Percentiles rank a stretch among this genome's conserved stretches.
Conservation (phyloP, 148 eudicot species). For the Fagopyrum homotropicum region DNA sequence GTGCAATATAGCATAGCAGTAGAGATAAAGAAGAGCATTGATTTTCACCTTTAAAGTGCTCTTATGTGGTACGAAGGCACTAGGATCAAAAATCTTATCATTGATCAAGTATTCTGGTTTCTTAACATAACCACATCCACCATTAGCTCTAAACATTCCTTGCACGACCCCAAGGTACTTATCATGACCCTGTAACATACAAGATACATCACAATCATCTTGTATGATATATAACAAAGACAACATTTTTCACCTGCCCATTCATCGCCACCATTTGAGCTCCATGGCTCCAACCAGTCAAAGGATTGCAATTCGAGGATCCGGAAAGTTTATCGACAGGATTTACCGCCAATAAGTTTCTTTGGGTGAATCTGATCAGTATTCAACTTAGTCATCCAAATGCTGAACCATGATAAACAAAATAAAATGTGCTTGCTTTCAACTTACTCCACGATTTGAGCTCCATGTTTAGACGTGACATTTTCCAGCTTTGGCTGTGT, state of each 20-base stretch:
- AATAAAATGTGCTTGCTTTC: background rate
- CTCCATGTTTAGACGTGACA: constrained; percentile 24
- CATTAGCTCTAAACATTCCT: constrained; percentile 74
- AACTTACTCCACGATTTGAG: constrained; percentile 40
- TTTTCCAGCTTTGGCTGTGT: constrained; percentile 41
- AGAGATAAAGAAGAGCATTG: background rate
- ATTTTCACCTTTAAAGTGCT: constrained; percentile 43
- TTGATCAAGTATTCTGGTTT: constrained; percentile 49
- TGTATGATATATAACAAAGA: too few relatives aligned
- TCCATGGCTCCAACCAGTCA: constrained; percentile 59
- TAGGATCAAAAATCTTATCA: constrained; percentile 29
- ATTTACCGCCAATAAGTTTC: constrained; percentile 53
- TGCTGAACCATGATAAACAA: too few relatives aligned
- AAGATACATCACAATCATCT: too few relatives aligned
- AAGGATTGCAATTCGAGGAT: constrained; percentile 59
- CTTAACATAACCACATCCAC: constrained; percentile 66
- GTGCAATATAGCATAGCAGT: background rate
- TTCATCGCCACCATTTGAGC: constrained; percentile 82
- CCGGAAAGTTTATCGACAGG: constrained; percentile 47
- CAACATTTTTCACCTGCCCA: constrained; percentile 38
- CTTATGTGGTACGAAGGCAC: constrained; percentile 17
- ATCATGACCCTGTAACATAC: constrained; percentile 38
- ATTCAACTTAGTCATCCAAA: background rate
- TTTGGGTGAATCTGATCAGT: constrained; percentile 50
- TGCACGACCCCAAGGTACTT: constrained; percentile 59